Base-by-base conservation (phyloP, 2,329 filamentous ascomycete species). In the Clarireedia paspali region DNA sequence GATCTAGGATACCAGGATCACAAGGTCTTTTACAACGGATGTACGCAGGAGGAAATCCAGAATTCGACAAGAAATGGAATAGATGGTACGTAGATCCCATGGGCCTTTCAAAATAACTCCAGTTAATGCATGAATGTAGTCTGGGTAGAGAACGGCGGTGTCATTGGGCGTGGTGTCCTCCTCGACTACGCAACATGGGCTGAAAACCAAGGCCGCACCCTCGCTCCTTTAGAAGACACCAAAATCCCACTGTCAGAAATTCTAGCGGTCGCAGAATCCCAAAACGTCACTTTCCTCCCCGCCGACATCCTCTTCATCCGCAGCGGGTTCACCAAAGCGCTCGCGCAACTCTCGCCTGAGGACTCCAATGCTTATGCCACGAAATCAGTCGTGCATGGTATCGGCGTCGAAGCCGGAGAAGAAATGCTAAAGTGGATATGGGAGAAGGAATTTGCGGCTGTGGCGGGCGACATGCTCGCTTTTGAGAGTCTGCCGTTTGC, bases 111-210 rank as follows among this genome's bases (percentile, higher is more conserved):
- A 4, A 26, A 20, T 14, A 12, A 14, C 12, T 30, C 36, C 10
- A 17, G 6, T 4, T 34, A 34, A 34, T 34, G 30, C 30, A 34
- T 34, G 3, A 2, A 24, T 30, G 0, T 30, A 74, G 61, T 70
- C 48, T 73, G 71, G 70, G 62, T 63, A n/a, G 64, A 72, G 36
- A 62, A 68, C 10, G 76, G 76, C 34, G 76, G 76, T 38, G 72
- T 81, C 6, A 74, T 75, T 2, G 77, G 77, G 2, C 72, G 78
- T 0, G 77, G 77, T 20, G 70, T 81, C 2, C 68, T 81, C 0
- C 66, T 81, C 0, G 81, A 84, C 64, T 83, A 77, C 53, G 51
- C 53, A 15, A 27, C 47, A 9, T 89, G 84, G 77, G 82, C 84
- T 2, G 73, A 74, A 17, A 70, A 71, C 39, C 75, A 83, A 47